Evolutionary conservation across 495 filamentous ascomycete species (phyloP), one percentile per base, ranked within the genome.

Genomic region (Podospora sp.): DNA sequence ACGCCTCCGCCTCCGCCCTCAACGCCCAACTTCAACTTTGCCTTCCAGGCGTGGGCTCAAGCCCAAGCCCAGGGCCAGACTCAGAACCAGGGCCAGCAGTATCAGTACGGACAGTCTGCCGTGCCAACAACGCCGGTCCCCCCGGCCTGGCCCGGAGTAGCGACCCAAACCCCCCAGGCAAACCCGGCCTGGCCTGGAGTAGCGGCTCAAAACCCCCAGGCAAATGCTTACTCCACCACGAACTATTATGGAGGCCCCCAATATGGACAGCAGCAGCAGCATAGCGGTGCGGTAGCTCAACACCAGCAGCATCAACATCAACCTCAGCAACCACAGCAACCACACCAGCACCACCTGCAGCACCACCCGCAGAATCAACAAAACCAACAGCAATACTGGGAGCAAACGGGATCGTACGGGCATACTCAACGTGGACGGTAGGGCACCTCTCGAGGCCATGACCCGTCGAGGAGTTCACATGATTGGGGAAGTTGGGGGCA

Each of bases 1-100:
- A 4, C 40, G 11, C 33, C 33, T 12, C 60, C 60, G 22, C 22
- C 35, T n/a, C 60, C 36, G 40, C 35, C 35, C 22, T 63, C 58
- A 27, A 55, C 26, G 20, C 67, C 68, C 49, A 71, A 58, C 35
- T 73, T 73, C 20, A 67, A 65, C 60, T 71, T 60, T 27, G 63
- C 51, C 46, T 46, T 2, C 40, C 69, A 66, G 40, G 55, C 69
- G 6, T 71, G 69, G 69, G 59, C 64, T 46, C 71, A 68, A 24
- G 61, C 21, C 35, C 70, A 67, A 29, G 50, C 36, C 16, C 40
- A 46, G 14, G 68, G 62, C 58, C 61, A 58, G 49, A 59, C 62
- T 29, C 67, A 69, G 7, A 67, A 71, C 51, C 62, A 63, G 8
- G 29, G 29, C 8, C 29, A 46, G 12, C 58, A 63, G 35, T 69